Percentiles rank a stretch among this genome's conserved stretches.
phyloP scores from a whole-genome alignment of 371 early-diverging fungal genomes.

The Dichotomocladium elegans region DNA sequence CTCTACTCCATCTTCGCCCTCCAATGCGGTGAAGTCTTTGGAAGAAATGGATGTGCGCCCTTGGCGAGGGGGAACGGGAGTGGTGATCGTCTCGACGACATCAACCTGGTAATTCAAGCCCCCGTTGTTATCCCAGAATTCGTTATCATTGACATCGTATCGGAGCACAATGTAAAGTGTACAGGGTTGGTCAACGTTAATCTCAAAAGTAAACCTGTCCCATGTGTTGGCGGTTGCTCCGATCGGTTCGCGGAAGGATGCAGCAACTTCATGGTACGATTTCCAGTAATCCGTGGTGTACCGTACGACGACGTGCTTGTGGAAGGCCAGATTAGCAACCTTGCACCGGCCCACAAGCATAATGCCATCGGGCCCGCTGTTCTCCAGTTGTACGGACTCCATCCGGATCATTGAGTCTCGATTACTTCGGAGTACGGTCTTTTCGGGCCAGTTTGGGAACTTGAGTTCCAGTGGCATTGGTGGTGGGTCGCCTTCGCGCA shows the following conservation, averaged over 20 bases:
- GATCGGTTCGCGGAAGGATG: conserved; percentile 48
- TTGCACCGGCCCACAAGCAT: conserved; percentile 54
- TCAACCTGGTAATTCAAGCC: conserved; percentile 66
- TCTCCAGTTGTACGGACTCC: conserved; percentile 18
- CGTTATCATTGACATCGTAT: conserved; percentile 57
- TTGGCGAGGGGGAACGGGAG: background rate
- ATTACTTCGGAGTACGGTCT: background rate
- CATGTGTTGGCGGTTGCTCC: conserved; percentile 27
- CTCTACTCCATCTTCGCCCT: background rate
- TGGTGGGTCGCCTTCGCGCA: conserved; percentile 34
- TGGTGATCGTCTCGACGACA: background rate
- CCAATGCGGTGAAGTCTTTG: background rate
- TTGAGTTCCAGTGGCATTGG: conserved; percentile 6
- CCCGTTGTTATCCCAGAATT: conserved; percentile 82
- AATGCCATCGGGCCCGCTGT: conserved; percentile 31
- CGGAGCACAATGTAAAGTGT: conserved; percentile 24
- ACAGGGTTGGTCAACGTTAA: conserved; percentile 6
- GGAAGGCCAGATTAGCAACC: conserved; percentile 76
- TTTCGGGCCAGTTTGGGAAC: conserved; percentile 30
- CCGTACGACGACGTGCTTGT: conserved; percentile 68
- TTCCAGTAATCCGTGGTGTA: conserved; percentile 72
- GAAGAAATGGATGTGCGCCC: no score
- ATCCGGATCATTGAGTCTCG: conserved; percentile 15
- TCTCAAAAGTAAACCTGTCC: conserved; percentile 31
- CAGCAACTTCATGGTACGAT: conserved; percentile 52